Base-by-base conservation (phyloP, 2,329 filamentous ascomycete genomes). In the Xylaria sp. region DNA sequence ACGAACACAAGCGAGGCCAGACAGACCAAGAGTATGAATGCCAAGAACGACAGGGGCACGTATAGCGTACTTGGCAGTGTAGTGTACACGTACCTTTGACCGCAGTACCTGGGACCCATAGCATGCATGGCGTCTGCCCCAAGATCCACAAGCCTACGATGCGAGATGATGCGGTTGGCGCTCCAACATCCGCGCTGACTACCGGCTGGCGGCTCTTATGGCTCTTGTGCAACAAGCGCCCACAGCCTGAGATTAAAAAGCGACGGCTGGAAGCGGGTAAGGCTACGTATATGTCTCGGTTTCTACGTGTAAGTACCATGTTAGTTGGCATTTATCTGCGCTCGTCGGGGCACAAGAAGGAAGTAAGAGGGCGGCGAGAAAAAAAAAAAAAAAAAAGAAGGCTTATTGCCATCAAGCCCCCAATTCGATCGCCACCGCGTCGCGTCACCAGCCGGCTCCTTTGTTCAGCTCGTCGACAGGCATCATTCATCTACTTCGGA, bases 71-170 rank as follows among this genome's bases (percentile, higher is more conserved):
- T 18, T 28, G 13, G 51, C 20, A 54, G 51, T 36, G 33, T 54
- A 54, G 51, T 36, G 33, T 36, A 36, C 33, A 36, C 33, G 10
- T 36, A 31, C n/a, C 31, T n/a, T 33, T 33, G 8, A 10, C 60
- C 62, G 2, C 33, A 36, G 33, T 36, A 36, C 33, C 10, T 46
- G 48, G 31, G 51, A 43, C 46, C 23, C 43, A 56, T 48, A 20
- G 66, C 64, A 70, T 70, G 68, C 68, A 68, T 70, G 68, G 65
- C 68, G 68, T 68, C 58, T 63, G 62, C 62, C 56, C 43, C 46
- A 36, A 62, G 68, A 68, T 66, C 66, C 68, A 62, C 66, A 62
- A 59, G 49, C 52, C 10, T 52, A 55, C 23, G 39, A 65, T 68
- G 62, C 62, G 65, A 70, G 68, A 71, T 68, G 67, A 66, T 65